Percentiles rank a stretch among this genome's conserved stretches.
Conservation (phyloP, 1,139 yeast species). For the Pichia sp. region DNA sequence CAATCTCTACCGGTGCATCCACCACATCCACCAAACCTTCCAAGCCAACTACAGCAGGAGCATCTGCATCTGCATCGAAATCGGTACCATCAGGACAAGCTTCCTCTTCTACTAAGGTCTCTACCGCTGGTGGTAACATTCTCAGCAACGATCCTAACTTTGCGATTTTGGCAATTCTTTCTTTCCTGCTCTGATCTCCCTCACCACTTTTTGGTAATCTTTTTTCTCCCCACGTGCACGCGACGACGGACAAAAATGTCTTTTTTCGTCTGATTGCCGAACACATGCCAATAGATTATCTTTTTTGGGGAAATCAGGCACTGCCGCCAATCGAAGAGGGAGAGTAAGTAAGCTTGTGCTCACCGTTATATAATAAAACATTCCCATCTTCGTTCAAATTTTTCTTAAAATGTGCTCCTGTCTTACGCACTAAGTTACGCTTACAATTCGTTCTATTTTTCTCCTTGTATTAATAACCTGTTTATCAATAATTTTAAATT, state of each 20-base stretch:
- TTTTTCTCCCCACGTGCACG: not conserved
- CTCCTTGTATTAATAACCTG: too few relatives aligned
- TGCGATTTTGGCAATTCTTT: not conserved
- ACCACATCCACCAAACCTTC: too few relatives aligned
- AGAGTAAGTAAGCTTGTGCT: not conserved
- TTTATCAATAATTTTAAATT: too few relatives aligned
- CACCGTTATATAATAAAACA: not conserved
- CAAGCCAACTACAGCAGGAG: not conserved
- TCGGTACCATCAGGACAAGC: not conserved
- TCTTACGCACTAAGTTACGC: too few relatives aligned
- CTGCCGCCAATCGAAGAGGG: not conserved
- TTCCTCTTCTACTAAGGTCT: not conserved
- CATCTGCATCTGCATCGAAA: not conserved
- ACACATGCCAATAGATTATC: not conserved
- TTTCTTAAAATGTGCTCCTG: too few relatives aligned
- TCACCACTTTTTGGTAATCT: not conserved
- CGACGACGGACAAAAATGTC: not conserved
- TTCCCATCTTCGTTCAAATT: too few relatives aligned
- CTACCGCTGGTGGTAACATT: slow-evolving; percentile 1
- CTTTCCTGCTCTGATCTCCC: not conserved
- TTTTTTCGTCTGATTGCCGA: not conserved
- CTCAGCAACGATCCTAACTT: not conserved
- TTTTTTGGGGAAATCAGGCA: not conserved
- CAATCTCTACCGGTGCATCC: too few relatives aligned
- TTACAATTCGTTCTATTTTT: too few relatives aligned